Conservation (phyloP, 2,329 filamentous ascomycete genomes). For the Trichoderma sp. region DNA sequence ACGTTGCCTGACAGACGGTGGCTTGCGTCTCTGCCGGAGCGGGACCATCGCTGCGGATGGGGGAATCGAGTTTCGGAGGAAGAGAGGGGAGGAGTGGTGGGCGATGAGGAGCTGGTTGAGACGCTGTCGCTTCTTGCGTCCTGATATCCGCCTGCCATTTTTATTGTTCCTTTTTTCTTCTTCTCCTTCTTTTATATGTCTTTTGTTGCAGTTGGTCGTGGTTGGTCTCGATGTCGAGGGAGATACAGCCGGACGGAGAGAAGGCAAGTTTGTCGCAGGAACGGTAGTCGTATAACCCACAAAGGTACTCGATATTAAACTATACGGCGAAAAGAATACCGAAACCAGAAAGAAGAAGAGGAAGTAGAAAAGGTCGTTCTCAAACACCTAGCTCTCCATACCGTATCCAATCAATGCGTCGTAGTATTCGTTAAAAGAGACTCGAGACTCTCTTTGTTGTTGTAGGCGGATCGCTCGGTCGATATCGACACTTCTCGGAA, state of each 20-base stretch:
- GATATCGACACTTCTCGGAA: neutral
- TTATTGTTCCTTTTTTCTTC: neutral
- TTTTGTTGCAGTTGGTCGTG: neutral
- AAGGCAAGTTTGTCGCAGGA: neutral
- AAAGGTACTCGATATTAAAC: neutral
- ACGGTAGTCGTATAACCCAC: neutral
- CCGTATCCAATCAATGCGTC: neutral
- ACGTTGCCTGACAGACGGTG: constrained; percentile 48
- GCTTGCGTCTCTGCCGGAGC: constrained; percentile 9
- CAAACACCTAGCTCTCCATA: constrained; percentile 24
- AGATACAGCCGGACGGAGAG: neutral
- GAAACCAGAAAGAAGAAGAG: neutral
- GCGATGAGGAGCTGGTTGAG: constrained; percentile 20
- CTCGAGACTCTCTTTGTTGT: neutral
- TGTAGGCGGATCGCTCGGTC: constrained; percentile 25
- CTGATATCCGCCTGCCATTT: constrained; percentile 6
- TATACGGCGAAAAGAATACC: neutral
- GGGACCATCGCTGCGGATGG: constrained; percentile 24
- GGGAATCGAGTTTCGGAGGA: constrained; percentile 34
- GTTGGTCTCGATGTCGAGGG: neutral
- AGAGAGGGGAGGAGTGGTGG: constrained; percentile 23
- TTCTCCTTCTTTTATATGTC: neutral
- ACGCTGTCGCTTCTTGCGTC: neutral
- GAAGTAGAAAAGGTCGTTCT: neutral
- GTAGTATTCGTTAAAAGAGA: neutral